phyloP scores from a whole-genome alignment of 2,329 filamentous ascomycete genomes.

The Diplodia scrobiculata region DNA sequence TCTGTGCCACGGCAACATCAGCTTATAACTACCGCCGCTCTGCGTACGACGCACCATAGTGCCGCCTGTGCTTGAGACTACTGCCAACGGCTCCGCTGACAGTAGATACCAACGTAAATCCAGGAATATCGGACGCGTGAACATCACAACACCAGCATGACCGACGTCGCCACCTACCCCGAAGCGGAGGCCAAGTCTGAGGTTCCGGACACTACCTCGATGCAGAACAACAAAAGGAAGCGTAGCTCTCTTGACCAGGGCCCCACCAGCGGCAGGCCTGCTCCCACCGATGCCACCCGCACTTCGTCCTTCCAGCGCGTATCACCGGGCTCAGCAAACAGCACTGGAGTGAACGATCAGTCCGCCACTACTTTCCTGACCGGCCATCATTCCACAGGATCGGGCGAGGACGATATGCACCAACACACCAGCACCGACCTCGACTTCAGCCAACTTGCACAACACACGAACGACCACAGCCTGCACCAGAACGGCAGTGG shows the following conservation, averaged over 20 bases:
- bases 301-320: constrained; percentile 28
- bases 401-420: constrained; percentile 48
- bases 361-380: constrained; percentile 45
- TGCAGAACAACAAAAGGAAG: constrained; percentile 49
- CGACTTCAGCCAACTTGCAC: constrained; percentile 38
- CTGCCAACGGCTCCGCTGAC: constrained; percentile 9
- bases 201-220: constrained; percentile 37
- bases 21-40: constrained; percentile 33
- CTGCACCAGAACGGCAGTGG: constrained; percentile 57
- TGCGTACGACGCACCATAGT: constrained; percentile 30
- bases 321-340: constrained; percentile 34
- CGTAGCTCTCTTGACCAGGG: constrained; percentile 51
- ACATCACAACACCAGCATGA: constrained; percentile 36
- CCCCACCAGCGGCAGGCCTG: constrained; percentile 40
- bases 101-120: constrained; percentile 14
- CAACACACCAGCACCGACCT: constrained; percentile 38
- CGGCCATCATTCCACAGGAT: constrained; percentile 44
- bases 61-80: neutral
- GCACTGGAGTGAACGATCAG: constrained; percentile 43
- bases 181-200: constrained; percentile 40
- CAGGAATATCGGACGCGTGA: neutral
- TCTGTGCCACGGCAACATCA: constrained; percentile 32
- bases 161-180: constrained; percentile 45
- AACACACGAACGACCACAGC: constrained; percentile 37
- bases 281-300: constrained; percentile 35